phyloP scores from a whole-genome alignment of 208 protist genomes.

The Acanthamoeba sp. region DNA sequence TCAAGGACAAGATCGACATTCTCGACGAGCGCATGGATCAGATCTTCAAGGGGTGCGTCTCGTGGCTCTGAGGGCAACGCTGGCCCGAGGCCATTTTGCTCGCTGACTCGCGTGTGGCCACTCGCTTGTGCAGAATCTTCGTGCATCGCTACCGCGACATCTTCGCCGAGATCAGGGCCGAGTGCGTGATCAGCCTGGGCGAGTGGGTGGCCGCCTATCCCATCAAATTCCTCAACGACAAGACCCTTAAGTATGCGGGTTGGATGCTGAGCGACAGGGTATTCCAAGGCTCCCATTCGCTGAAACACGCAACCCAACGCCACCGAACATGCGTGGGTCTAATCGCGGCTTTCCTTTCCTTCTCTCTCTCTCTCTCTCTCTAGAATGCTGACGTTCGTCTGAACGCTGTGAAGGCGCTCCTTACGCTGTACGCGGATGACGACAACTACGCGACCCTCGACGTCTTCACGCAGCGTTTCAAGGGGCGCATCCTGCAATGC shows the following conservation, averaged over 20 bases:
- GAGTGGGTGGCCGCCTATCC: conserved; percentile 76
- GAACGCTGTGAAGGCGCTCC: neutral
- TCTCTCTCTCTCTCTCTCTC: neutral
- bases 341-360: neutral
- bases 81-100: too few species aligned
- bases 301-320: neutral
- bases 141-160: conserved; percentile 77
- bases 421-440: conserved; percentile 6
- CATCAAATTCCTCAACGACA: conserved; percentile 75
- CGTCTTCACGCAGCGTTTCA: conserved; percentile 71
- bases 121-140: conserved; percentile 66
- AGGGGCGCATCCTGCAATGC: conserved; percentile 50
- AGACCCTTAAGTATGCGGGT: conserved; percentile 78
- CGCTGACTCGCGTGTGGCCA: too few species aligned
- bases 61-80: too few species aligned
- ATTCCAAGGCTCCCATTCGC: too few species aligned
- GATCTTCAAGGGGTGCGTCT: conserved; percentile 68
- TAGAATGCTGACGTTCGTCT: conserved; percentile 4
- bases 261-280: conserved; percentile 79
- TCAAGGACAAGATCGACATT: conserved; percentile 39
- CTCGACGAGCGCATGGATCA: conserved; percentile 55
- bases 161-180: conserved; percentile 73
- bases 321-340: too few species aligned
- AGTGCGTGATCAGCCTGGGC: conserved; percentile 62
- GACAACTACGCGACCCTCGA: conserved; percentile 38